Evolutionary conservation across 306 rosid species (phyloP), one percentile per base, ranked within the genome.

Genomic region (Abrus precatorius): DNA sequence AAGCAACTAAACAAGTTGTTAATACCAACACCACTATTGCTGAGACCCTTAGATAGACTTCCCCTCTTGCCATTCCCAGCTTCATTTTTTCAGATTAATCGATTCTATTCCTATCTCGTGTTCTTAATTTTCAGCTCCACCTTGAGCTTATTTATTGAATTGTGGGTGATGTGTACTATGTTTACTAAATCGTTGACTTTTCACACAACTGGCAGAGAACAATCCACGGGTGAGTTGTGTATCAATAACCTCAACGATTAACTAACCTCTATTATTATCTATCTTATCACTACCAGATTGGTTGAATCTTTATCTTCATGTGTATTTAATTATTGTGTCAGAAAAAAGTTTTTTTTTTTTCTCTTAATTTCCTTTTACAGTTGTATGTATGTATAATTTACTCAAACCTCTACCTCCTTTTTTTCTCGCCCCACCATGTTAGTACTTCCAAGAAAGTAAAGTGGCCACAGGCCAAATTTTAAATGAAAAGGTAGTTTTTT

Each of bases 1-100:
- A 84, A 52, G 82, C 95, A 20, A 94, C 83, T 43, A 92, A 84
- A 53, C 84, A 86, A 40, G 93, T 88, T 4, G 91, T 84, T 44
- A 85, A 49, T 11, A 84, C 76, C 55, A 87, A 73, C 7, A 70
- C 5, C 48, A 90, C 20, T 28, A 85, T 74, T 29, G 97, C 80
- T 11, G 44, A 80, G 5, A 91, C 20, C 83, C 98, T 90, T 0
- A 94, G 82, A 45, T 7, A 59, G 45, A 79, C 60, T 78, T 91
- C 90, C 0, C 77, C 55, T 87, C 65, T 85, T 20, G 55, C 76
- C 47, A 75, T 82, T 34, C 66, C 57, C 1, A 69, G 27, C 86
- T 84, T 83, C 92, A 83, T 90, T 44, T 57, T 34, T 54, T 13
- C 1, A 43, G 34, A 57, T 33, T 38, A 67, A 66, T 13, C 9